These are phyloP conservation scores for Podospora pseudoanserina DNA, from an alignment of 495 filamentous ascomycete genomes.

Conservation along the genomic window DNA sequence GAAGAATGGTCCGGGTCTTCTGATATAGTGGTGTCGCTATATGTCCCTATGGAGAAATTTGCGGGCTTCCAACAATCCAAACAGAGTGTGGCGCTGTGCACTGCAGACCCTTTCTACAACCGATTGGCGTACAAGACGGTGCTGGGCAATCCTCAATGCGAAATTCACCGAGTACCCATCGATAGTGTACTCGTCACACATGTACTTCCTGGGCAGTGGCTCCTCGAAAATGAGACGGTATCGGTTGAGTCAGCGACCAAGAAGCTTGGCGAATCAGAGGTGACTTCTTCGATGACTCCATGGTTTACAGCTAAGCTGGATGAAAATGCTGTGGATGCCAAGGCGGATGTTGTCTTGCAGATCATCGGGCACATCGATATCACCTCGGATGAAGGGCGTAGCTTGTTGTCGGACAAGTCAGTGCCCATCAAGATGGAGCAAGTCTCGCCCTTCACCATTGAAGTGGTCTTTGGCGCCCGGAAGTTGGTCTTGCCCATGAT, in stretches of 20 bases:
- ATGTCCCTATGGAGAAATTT: slow-evolving; percentile 32
- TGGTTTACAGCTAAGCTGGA: slow-evolving; percentile 16
- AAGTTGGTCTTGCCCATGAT: slow-evolving; percentile 24
- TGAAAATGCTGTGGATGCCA: not conserved
- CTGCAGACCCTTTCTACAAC: slow-evolving; percentile 6
- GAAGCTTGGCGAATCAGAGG: not conserved
- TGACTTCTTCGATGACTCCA: not conserved
- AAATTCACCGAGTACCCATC: not conserved
- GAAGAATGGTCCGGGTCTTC: slow-evolving; percentile 35
- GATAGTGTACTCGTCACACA: not conserved
- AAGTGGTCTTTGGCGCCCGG: slow-evolving; percentile 30
- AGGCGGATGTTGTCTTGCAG: slow-evolving; percentile 18
- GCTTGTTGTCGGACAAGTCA: slow-evolving; percentile 28
- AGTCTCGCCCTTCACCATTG: slow-evolving; percentile 33
- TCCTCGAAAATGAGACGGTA: not conserved
- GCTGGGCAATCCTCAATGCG: not conserved
- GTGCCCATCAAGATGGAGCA: slow-evolving; percentile 31
- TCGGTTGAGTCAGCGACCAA: not conserved
- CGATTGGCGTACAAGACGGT: not conserved
- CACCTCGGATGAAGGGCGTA: slow-evolving; percentile 22
- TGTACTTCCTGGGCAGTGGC: not conserved
- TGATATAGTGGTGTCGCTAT: slow-evolving; percentile 40
- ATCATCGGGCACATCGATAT: slow-evolving; percentile 33
- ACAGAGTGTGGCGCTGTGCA: slow-evolving; percentile 18
- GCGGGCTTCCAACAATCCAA: slow-evolving; percentile 23